A percentile compares a stretch with the other conserved stretches of the same genome.
phyloP scores from a whole-genome alignment of 345 rosid genomes.

The Salix dunnii region DNA sequence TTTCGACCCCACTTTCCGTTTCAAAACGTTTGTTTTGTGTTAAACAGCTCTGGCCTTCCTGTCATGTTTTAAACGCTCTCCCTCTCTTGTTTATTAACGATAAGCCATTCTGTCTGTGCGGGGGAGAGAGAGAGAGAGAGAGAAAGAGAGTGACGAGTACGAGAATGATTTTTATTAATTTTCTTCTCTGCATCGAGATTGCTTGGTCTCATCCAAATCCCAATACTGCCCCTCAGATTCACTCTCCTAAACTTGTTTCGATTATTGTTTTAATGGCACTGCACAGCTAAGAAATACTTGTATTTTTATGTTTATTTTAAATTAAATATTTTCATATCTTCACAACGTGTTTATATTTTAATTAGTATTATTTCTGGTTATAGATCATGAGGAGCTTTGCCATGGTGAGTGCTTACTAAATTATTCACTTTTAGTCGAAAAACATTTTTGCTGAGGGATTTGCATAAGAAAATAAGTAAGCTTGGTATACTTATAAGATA shows the following conservation, averaged over 20 bases:
- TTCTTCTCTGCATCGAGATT: background rate
- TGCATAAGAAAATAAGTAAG: too few relatives aligned
- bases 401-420: background rate
- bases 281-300: too few relatives aligned
- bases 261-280: background rate
- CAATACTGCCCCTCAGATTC: slow-evolving; percentile 10
- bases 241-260: background rate
- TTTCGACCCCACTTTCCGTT: slow-evolving; percentile 31
- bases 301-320: too few relatives aligned
- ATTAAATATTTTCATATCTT: too few relatives aligned
- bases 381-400: background rate
- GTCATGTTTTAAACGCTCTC: slow-evolving; percentile 50
- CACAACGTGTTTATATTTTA: background rate
- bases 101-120: background rate
- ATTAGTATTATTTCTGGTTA: background rate
- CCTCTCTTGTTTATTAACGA: background rate
- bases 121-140: too few relatives aligned
- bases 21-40: slow-evolving; percentile 38
- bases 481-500: too few relatives aligned
- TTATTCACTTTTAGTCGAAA: background rate
- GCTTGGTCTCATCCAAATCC: background rate
- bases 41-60: slow-evolving; percentile 44
- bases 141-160: background rate
- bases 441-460: too few relatives aligned
- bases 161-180: slow-evolving; percentile 30